Base-by-base conservation (phyloP, 371 early-diverging fungal species). In the Mucor lusitanicus region DNA sequence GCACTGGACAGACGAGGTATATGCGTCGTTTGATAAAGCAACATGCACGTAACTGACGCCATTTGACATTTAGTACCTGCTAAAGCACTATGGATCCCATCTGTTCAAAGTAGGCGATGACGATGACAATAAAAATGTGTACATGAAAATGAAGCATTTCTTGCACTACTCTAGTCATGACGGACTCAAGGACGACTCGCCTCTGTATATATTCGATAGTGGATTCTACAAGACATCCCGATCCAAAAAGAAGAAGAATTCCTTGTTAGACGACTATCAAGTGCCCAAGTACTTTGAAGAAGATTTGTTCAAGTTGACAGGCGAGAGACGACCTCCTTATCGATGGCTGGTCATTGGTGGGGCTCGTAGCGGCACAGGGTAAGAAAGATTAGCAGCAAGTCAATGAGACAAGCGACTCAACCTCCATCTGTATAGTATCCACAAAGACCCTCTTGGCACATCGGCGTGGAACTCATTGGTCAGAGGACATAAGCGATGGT, bases 191-290 rank as follows among this genome's bases (percentile, higher is more conserved):
- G 93, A 93, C 64, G 95, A 94, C 70, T 90, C 90, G 17, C 95
- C 95, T 2, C 82, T 94, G 28, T 94, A 94, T 59, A 92, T 93
- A 33, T 94, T 94, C 69, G 95, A 94, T 64, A 84, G 85, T 59
- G 83, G 75, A 72, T 91, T 87, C 73, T 82, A 69, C 62, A 73
- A 68, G 56, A 67, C 59, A 65, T 60, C 68, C 2, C 42, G 66
- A 13, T 73, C 79, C 1, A 74, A 48, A 67, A 70, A 33, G 50
- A 64, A 33, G 50, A 64, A 48, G 50, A 64, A 23, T 54, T 74
- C 39, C 23, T 70, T 94, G 23, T 63, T 93, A 59, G 73, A 80
- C 4, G 95, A 94, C 64, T 94, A 86, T 61, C 66, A 75, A 13
- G 78, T 92, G 0, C 94, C 95, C 6, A 82, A 82, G 37, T 93